Evolutionary conservation across 2,329 filamentous ascomycete genomes (phyloP).

Genomic region (Lachnellula arida): DNA sequence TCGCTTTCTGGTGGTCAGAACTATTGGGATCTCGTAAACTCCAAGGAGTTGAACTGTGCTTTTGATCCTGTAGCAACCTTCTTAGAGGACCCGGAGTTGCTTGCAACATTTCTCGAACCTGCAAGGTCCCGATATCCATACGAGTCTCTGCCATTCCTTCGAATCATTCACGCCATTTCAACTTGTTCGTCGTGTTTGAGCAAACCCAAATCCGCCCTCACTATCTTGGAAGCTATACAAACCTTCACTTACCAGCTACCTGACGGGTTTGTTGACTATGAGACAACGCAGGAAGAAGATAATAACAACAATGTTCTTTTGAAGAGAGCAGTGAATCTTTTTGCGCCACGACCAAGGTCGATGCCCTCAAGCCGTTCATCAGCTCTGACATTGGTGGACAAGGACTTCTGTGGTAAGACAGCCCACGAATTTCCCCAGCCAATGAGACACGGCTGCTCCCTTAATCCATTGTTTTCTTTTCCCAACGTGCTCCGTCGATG

Average conservation of each 20-base stretch:
- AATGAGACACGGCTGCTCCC: too few relatives aligned
- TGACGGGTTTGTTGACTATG: constrained; percentile 65
- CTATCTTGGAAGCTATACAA: constrained; percentile 63
- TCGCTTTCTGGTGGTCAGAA: constrained; percentile 25
- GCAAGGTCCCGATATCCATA: constrained; percentile 78
- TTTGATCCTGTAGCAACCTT: constrained; percentile 43
- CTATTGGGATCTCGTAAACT: constrained; percentile 31
- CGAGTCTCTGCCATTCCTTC: constrained; percentile 75
- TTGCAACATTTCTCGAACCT: constrained; percentile 41
- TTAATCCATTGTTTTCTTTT: too few relatives aligned
- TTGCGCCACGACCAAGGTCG: constrained; percentile 40
- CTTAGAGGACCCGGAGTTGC: constrained; percentile 44
- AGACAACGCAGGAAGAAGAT: constrained; percentile 77
- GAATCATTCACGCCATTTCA: constrained; percentile 63
- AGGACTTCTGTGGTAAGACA: constrained; percentile 25
- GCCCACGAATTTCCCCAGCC: too few relatives aligned
- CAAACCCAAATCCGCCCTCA: constrained; percentile 46
- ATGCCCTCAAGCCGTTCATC: constrained; percentile 9
- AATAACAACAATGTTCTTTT: constrained; percentile 76
- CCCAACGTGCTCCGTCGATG: too few relatives aligned
- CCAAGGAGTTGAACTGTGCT: constrained; percentile 12
- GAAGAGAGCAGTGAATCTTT: constrained; percentile 57
- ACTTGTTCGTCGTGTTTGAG: constrained; percentile 38
- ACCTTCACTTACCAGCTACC: constrained; percentile 77
- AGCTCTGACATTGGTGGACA: constrained; percentile 30